Base-by-base conservation (phyloP, 441 rosid genomes). In the Rhodomyrtus psidioides region DNA sequence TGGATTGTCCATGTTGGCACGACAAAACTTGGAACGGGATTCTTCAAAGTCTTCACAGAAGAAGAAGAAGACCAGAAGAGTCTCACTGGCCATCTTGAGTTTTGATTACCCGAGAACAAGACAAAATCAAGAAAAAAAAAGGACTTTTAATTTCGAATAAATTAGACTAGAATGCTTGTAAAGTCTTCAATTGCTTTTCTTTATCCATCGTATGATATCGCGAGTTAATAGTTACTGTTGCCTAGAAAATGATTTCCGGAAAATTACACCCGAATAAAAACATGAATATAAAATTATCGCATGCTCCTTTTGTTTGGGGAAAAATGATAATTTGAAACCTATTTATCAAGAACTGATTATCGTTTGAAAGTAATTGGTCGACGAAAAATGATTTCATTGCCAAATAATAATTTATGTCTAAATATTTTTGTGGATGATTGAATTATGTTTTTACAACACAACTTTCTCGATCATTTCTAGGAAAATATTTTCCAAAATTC, bases 131-230 rank as follows among this genome's bases (percentile, higher is more conserved):
- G 26, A 30, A 28, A 13, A n/a, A 23, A 3, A 59, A 59, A 0
- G 6, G 13, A 30, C 7, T 62, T 30, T 17, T 30, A 19, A 17
- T 62, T 62, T 30, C 7, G 7, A 26, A 30, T 62, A 8, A 30
- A 30, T 30, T 34, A 34, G 4, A 21, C 76, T 65, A 26, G 1
- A 34, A 34, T 34, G 4, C 76, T 19, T 34, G 24, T 1, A 0
- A 65, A 19, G 2, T 65, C 19, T 34, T 39, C 53, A 49, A 12
- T 10, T 8, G 2, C 8, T 19, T 65, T 30, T 24, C 17, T 65
- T 65, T 5, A 19, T 34, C 14, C 0, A 0, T 65, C 0, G 46
- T 0, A 1, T 34, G n/a, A 21, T 19, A 9, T 34, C 2, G 9
- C 0, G 4, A 1, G n/a, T 9, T 14, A 34, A 65, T 70, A 3